Evolutionary conservation across 805 yeast species (phyloP), one percentile per base, ranked within the genome.

Genomic region (Maudiozyma pseudohumilis): DNA sequence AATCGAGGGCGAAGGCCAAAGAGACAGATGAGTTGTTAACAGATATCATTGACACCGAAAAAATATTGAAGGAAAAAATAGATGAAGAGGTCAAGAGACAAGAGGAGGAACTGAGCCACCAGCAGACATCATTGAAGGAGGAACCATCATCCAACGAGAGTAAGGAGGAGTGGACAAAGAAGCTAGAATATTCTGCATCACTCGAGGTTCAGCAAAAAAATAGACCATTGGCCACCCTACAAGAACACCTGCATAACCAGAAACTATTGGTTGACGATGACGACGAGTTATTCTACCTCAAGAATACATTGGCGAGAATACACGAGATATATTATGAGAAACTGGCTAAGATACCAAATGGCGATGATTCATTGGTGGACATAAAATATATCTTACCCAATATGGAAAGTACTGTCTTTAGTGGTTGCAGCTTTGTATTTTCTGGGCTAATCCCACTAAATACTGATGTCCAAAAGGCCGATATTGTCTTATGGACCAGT

Each of bases 361-460:
- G n/a, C n/a, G 30, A 70, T 67, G 59, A 76, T 67, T 10, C 36
- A n/a, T 2, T 48, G 52, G 87, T 89, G 0, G 84, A 79, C 50
- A 74, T 85, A 35, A 73, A 80, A 35, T 55, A 52, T n/a, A 74
- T 85, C 12, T 73, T 89, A 60, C 94, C 92, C 1, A 48, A 59
- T n/a, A 68, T 89, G 72, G 89, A 88, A 53, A 56, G 61, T 7
- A 51, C 68, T 40, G 87, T 87, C 2, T 75, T 89, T 41, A 59
- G 69, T 18, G 88, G 79, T 6, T 71, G 78, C 32, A 74, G 75
- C 3, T 73, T 92, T 39, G 69, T 89, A 15, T 80, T 92, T 47
- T 81, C 95, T 4, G 96, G 97, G 0, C 69, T 89, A n/a, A 70
- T 92, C 17, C 96, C 96, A 1, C 55, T 85, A n/a, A 92, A 92